Evolutionary conservation across 208 protist species (phyloP), one percentile per base, ranked within the genome.

Genomic region (Leishmania aethiopica): DNA sequence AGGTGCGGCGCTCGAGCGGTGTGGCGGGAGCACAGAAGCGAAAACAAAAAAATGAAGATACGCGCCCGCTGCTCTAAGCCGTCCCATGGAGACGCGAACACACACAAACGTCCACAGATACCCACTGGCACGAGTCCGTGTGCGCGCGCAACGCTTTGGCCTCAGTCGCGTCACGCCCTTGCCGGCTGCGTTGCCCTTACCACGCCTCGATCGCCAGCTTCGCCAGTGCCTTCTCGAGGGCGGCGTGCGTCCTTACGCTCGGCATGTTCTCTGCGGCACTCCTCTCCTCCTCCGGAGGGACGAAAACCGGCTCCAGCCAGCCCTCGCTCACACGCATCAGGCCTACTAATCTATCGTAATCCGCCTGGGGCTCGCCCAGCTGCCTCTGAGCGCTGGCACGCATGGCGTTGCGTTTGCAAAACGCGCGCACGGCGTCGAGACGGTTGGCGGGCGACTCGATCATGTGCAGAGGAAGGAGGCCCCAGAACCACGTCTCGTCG

Each of bases 401-500:
- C 37, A 89, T 81, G 2, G 93, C 95, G 78, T 98, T 96, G 69
- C 93, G 93, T 45, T 89, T 79, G 84, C 92, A 94, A 80, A 93
- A 95, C 17, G 77, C 70, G 40, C 86, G 83, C 80, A 98, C 93
- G 2, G 93, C 93, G 42, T 94, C 72, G 13, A 64, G 37, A 2
- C 95, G 84, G 64, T 80, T 77, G 5, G 22, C 57, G 28, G 84
- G 74, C 35, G 78, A 45, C 75, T 94, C 90, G 75, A 98, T 95
- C 88, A 98, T 90, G 89, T 96, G 92, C 17, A 96, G 89, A 8
- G 93, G 92, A 28, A 96, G 66, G 32, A 98, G 82, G 0, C 84
- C 93, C 93, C 95, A 98, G 84, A 90, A 92, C 93, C 95, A 98
- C 76, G 81, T 81, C 67, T 96, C 89, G 35, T 79, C 84, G 79